A percentile compares a stretch with the other conserved stretches of the same genome.
phyloP scores from a whole-genome alignment of 345 rosid genomes.

The Hibiscus trionum region DNA sequence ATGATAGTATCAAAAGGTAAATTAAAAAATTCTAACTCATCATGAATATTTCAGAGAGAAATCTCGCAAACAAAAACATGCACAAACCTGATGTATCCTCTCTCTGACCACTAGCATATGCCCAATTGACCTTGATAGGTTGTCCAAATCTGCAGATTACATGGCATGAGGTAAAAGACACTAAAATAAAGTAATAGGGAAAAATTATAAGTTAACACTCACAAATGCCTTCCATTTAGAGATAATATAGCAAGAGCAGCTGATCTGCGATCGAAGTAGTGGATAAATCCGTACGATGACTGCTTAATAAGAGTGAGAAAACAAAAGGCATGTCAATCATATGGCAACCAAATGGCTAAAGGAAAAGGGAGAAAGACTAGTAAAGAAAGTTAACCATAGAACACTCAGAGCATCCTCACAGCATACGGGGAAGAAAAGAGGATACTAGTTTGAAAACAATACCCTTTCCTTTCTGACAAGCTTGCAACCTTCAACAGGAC shows the following conservation, averaged over 20 bases:
- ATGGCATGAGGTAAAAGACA: constrained; percentile 9
- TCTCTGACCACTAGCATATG: not conserved
- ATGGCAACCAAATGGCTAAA: not conserved
- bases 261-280: not conserved
- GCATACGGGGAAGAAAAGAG: not conserved
- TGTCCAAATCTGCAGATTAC: not conserved
- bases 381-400: not conserved
- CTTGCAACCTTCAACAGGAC: not conserved
- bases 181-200: not conserved
- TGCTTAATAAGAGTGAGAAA: not conserved
- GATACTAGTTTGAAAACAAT: not conserved
- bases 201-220: not conserved
- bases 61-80: constrained; percentile 15
- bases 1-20: constrained; percentile 11
- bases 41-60: not conserved
- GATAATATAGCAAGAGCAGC: not conserved
- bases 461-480: not conserved
- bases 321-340: not conserved
- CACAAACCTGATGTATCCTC: not conserved
- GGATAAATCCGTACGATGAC: not conserved
- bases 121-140: not conserved
- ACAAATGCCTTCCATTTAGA: not conserved
- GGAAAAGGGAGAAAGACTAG: not conserved
- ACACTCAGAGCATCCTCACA: not conserved
- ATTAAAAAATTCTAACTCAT: not conserved